Evolutionary conservation across 2,329 filamentous ascomycete genomes (phyloP), one percentile per base, ranked within the genome.

Genomic region (Diplodia mutila): DNA sequence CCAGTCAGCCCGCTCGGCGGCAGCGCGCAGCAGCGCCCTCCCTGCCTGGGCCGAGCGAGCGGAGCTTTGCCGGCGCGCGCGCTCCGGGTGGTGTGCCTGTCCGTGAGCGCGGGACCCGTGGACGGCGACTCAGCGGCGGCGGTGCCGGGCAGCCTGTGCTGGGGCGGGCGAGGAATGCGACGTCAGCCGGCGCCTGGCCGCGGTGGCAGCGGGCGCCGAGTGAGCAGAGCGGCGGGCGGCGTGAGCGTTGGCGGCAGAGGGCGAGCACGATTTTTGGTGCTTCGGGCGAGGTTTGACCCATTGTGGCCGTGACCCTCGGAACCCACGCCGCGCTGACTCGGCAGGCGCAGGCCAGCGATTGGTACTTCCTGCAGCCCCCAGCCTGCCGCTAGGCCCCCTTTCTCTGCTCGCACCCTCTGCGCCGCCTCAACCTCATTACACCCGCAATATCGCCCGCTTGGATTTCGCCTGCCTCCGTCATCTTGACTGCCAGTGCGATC

Each of bases 401-500:
- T 65, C 54, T 65, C 51, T 67, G 32, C 48, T 49, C 49, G 48
- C 27, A 49, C 37, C 61, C 65, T 65, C 54, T 69, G 61, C 68
- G 52, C 65, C 67, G 53, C 70, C 70, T 75, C 72, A 49, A 52
- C 54, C 48, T 63, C 65, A 67, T 61, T 63, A 67, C 55, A 63
- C 57, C 54, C 65, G 57, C 65, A 63, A 67, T 61, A 67, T 63
- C 65, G 49, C 70, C 74, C 75, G 73, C 69, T 72, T 73, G 73
- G 72, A 73, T 71, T 75, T 74, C 74, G 72, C 72, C 72, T 74
- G 72, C 73, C 71, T 76, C 76, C 74, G 74, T 76, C 73, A 74
- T 73, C 75, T 69, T 71, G 57, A 69, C 72, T 71, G 73, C 72
- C 73, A 74, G 77, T 78, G 77, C 73, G 76, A 75, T 75, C 75